Percentiles rank a stretch among this genome's conserved stretches.
phyloP scores from a whole-genome alignment of 2,329 filamentous ascomycete genomes.

The Graphilbum sp. region DNA sequence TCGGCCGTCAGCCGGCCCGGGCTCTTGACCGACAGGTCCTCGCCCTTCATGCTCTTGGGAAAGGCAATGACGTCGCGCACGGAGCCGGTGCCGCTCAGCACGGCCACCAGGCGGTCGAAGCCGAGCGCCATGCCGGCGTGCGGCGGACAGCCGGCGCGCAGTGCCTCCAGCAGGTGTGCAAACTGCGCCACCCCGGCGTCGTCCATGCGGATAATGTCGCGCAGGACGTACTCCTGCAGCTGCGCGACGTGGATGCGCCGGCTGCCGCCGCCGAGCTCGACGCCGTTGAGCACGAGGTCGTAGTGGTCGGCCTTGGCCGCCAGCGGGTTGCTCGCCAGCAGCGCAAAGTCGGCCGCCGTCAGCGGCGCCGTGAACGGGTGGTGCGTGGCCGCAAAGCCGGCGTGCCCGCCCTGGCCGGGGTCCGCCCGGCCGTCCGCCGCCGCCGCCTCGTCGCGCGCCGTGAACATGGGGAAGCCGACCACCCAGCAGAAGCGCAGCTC shows the following conservation, averaged over 20 bases:
- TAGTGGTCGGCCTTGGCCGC: conserved; percentile 73
- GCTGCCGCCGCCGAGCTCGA: conserved; percentile 86
- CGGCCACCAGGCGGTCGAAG: conserved; percentile 71
- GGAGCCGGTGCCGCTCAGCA: conserved; percentile 60
- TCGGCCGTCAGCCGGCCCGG: conserved; percentile 52
- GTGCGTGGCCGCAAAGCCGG: conserved; percentile 75
- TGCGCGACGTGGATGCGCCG: conserved; percentile 75
- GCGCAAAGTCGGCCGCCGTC: conserved; percentile 51
- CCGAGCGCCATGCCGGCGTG: conserved; percentile 89
- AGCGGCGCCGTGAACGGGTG: conserved; percentile 92
- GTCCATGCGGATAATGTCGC: conserved; percentile 66
- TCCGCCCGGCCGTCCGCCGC: conserved; percentile 43
- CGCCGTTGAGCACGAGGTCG: conserved; percentile 87
- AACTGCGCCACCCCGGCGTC: conserved; percentile 63
- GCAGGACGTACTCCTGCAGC: conserved; percentile 73
- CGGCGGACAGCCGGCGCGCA: conserved; percentile 77
- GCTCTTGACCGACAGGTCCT: conserved; percentile 68
- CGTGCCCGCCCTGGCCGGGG: conserved; percentile 65
- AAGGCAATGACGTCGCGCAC: conserved; percentile 94
- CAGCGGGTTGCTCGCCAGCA: conserved; percentile 57
- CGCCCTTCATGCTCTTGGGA: conserved; percentile 81
- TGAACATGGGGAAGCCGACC: conserved; percentile 83
- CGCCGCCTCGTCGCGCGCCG: conserved; percentile 30
- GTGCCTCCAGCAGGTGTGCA: conserved; percentile 64
- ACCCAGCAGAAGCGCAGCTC: conserved; percentile 69